These are phyloP conservation scores for Geotrichum bryndzae DNA, from an alignment of 1,139 yeast genomes.

Conservation along the genomic window DNA sequence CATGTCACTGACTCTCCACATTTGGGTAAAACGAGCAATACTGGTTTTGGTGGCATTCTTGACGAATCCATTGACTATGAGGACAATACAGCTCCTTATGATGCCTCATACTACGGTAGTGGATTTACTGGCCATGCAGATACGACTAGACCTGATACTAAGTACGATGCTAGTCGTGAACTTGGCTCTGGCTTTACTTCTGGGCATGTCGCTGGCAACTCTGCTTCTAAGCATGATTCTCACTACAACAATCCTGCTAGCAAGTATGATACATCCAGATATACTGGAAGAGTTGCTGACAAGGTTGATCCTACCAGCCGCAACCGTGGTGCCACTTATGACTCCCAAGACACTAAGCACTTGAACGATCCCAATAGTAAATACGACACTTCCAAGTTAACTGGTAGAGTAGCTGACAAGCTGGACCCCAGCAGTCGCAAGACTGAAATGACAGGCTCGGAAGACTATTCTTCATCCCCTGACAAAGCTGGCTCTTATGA, in stretches of 20 bases:
- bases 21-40: not conserved
- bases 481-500: not conserved
- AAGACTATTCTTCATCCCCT: not conserved
- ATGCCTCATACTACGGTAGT: not conserved
- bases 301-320: not conserved
- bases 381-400: too few species aligned
- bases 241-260: not conserved
- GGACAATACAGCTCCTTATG: not conserved
- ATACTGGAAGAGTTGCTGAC: conserved; percentile 4
- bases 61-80: not conserved
- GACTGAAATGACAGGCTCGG: not conserved
- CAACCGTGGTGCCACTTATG: conserved; percentile 3
- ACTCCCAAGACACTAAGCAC: not conserved
- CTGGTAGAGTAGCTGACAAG: too few species aligned
- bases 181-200: not conserved
- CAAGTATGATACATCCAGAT: conserved; percentile 2
- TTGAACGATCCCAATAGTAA: too few species aligned
- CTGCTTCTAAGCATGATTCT: conserved; percentile 1
- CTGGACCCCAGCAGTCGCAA: not conserved
- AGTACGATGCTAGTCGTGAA: too few species aligned
- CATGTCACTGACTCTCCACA: not conserved
- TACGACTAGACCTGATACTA: not conserved
- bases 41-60: not conserved
- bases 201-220: not conserved
- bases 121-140: not conserved